Base-by-base conservation (phyloP, 2,329 filamentous ascomycete species). In the Chlorencoelia australis region DNA sequence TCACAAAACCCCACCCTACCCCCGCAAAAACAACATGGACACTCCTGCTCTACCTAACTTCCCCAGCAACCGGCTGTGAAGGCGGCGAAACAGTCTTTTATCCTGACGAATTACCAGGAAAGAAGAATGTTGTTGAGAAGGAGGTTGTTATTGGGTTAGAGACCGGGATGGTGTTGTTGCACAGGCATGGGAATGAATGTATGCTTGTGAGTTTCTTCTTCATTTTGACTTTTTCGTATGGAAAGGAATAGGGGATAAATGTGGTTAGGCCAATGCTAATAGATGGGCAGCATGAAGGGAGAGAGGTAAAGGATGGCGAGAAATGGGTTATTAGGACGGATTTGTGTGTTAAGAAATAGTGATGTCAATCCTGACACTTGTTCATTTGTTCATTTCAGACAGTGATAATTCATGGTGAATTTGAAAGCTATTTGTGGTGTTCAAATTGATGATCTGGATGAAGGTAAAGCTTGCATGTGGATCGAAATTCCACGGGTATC, bases 21-120 rank as follows among this genome's bases (percentile, higher is more conserved):
- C 64, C 65, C 15, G 79, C 71, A 14, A 78, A 71, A 51, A 95
- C 89, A 4, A 95, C 87, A 0, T 95, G 88, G 87, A 95, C 89
- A 0, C 65, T 94, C 4, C 68, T 95, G 0, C 71, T 95, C 22
- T 96, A 95, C 54, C 69, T 95, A 37, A 91, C 83, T 1, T 85
- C 80, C 1, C 67, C 75, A 2, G 62, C 71, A 1, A 83, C 83
- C 5, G 82, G 82, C 4, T 93, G 87, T 50, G 59, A 73, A 15
- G 89, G 89, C 15, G 89, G 89, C 20, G 85, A 94, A 60, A 95
- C 89, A 0, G 84, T 91, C 20, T 95, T 95, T 59, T 93, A 93
- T 55, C 83, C 84, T 0, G 76, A 83, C 44, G 71, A 76, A 49
- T 64, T 64, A 42, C 55, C 66, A 13, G 44, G 44, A 1, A 68